Evolutionary conservation across 2,329 filamentous ascomycete species (phyloP).

Genomic region (Huntiella moniliformis): DNA sequence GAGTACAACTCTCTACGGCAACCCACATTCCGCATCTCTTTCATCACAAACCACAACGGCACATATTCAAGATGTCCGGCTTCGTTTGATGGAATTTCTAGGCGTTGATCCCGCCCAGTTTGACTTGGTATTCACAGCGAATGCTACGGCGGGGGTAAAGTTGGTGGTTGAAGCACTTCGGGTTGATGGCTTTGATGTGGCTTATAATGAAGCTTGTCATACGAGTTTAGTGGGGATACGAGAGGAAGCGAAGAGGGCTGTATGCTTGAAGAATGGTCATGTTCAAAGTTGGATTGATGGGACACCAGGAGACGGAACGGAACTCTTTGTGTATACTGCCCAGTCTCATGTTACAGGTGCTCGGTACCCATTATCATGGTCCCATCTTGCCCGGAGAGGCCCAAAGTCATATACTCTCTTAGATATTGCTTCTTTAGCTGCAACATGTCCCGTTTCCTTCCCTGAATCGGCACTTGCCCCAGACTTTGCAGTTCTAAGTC

Average conservation of each 20-base stretch:
- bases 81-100: conserved; percentile 35
- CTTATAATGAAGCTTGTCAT: conserved; percentile 41
- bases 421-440: conserved; percentile 47
- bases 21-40: conserved; percentile 46
- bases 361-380: conserved; percentile 40
- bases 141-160: conserved; percentile 44
- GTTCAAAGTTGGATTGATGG: conserved; percentile 26
- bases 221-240: conserved; percentile 51
- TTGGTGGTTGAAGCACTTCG: conserved; percentile 38
- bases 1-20: conserved; percentile 40
- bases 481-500: conserved; percentile 41
- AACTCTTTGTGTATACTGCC: conserved; percentile 43
- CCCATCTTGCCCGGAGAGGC: conserved; percentile 19
- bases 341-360: conserved; percentile 54
- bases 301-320: conserved; percentile 15
- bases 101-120: conserved; percentile 38
- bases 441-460: conserved; percentile 39
- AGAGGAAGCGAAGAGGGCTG: conserved; percentile 30
- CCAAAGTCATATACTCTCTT: conserved; percentile 28
- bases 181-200: conserved; percentile 33
- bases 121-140: conserved; percentile 42
- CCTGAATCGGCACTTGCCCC: conserved; percentile 27
- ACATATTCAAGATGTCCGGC: conserved; percentile 35
- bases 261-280: conserved; percentile 42
- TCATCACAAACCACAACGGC: conserved; percentile 39